A percentile compares a stretch with the other conserved stretches of the same genome.
Evolutionary conservation across 495 filamentous ascomycete species (phyloP).

Genomic region (Neurospora africana): DNA sequence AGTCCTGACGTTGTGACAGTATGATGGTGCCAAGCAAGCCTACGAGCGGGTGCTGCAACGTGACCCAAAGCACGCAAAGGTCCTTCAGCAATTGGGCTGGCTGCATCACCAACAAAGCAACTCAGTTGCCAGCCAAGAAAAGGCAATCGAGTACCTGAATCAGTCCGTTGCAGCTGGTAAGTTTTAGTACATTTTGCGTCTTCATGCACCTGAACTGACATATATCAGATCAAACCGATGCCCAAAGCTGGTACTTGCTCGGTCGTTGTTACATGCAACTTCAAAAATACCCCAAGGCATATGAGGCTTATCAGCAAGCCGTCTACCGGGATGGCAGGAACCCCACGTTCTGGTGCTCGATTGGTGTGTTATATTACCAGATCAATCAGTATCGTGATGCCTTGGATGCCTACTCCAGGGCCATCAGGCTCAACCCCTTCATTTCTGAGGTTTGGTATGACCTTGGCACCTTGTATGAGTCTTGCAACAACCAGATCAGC

Average conservation of each 20-base stretch:
- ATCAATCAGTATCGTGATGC: conserved; percentile 99
- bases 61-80: conserved; percentile 94
- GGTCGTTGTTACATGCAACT: conserved; percentile 99
- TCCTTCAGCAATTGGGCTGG: conserved; percentile 96
- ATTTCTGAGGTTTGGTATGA: conserved; percentile 99
- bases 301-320: conserved; percentile 97
- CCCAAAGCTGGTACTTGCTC: conserved; percentile 97
- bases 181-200: conserved; percentile 19
- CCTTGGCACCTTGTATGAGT: conserved; percentile 93
- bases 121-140: conserved; percentile 81
- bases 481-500: conserved; percentile 95
- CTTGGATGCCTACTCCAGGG: conserved; percentile 94
- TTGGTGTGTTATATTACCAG: conserved; percentile 98
- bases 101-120: conserved; percentile 92
- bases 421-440: conserved; percentile 94
- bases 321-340: conserved; percentile 98
- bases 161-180: conserved; percentile 91
- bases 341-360: conserved; percentile 99
- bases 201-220: not conserved
- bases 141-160: conserved; percentile 93
- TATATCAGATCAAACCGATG: conserved; percentile 74
- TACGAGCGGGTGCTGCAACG: conserved; percentile 90
- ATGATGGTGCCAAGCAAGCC: conserved; percentile 80
- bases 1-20: conserved; percentile 46
- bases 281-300: conserved; percentile 97